A percentile compares a stretch with the other conserved stretches of the same genome.
Conservation (phyloP, 2,329 filamentous ascomycete species). For the Tolypocladium ovalisporum region DNA sequence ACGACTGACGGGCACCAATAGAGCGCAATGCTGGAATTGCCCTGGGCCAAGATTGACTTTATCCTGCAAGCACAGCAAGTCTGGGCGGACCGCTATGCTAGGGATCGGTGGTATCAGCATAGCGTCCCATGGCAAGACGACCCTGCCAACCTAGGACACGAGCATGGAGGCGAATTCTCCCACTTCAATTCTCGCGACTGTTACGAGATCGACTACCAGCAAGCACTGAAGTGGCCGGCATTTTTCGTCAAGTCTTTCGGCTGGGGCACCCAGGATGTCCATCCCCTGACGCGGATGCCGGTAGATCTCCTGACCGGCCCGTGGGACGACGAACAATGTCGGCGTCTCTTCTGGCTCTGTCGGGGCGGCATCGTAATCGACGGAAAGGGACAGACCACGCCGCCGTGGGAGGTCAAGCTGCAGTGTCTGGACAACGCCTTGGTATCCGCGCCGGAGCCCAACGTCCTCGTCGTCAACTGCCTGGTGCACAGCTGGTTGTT, state of each 20-base stretch:
- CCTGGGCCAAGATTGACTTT: conserved; percentile 33
- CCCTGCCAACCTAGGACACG: conserved; percentile 5
- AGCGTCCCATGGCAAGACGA: conserved; percentile 10
- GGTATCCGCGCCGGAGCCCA: conserved; percentile 15
- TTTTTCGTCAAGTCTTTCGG: conserved; percentile 7
- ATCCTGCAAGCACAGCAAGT: conserved; percentile 36
- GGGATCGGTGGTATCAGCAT: conserved; percentile 22
- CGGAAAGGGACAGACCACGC: conserved; percentile 12
- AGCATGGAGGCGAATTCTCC: conserved; percentile 11
- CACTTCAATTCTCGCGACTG: conserved; percentile 22
- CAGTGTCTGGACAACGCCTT: conserved; percentile 25
- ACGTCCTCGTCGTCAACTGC: conserved; percentile 18
- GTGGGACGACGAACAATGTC: conserved; percentile 26
- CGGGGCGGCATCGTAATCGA: conserved; percentile 24
- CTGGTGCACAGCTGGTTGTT: conserved; percentile 17
- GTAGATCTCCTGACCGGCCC: conserved; percentile 27
- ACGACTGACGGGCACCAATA: conserved; percentile 11
- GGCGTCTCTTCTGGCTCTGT: conserved; percentile 35
- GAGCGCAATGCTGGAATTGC: conserved; percentile 30
- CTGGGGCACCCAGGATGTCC: conserved; percentile 23
- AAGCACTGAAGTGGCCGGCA: conserved; percentile 12
- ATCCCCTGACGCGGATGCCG: conserved; percentile 28
- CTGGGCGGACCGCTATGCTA: conserved; percentile 31
- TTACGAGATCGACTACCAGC: conserved; percentile 25
- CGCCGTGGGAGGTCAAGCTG: conserved; percentile 29